phyloP scores from a whole-genome alignment of 1,284 basidiomycete species.

The Rhodotorula sp. region DNA sequence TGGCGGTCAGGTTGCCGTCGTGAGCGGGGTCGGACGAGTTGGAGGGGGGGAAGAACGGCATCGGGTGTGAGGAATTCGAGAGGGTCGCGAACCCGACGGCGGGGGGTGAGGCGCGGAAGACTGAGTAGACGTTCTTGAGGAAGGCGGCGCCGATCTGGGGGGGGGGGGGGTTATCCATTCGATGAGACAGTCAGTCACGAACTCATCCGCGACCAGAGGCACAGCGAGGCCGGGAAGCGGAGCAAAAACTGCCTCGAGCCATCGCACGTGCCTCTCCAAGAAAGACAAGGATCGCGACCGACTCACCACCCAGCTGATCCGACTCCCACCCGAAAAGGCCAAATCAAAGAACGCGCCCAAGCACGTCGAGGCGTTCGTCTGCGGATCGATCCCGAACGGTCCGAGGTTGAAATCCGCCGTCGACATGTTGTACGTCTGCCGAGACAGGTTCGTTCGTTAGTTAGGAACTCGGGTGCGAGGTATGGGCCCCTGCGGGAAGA shows the following conservation, averaged over 20 bases:
- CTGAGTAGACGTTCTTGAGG: constrained; percentile 49
- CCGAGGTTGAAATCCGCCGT: constrained; percentile 48
- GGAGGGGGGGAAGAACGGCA: constrained; percentile 5
- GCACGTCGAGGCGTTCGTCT: constrained; percentile 43
- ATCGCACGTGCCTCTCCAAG: neutral
- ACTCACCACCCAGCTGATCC: constrained; percentile 55
- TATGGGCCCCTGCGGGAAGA: too few species aligned
- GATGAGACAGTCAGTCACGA: too few species aligned
- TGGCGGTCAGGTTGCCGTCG: constrained; percentile 16
- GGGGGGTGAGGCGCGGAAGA: constrained; percentile 53
- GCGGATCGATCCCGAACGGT: constrained; percentile 38
- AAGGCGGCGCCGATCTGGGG: constrained; percentile 47
- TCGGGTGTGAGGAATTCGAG: constrained; percentile 30
- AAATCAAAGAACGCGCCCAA: constrained; percentile 47
- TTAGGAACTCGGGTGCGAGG: too few species aligned
- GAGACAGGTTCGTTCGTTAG: too few species aligned
- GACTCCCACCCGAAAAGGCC: constrained; percentile 51
- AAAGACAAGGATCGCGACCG: neutral
- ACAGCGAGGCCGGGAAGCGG: too few species aligned
- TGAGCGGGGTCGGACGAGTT: constrained; percentile 22
- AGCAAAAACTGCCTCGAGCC: neutral
- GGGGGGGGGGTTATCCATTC: neutral
- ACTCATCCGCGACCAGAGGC: too few species aligned
- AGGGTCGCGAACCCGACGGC: constrained; percentile 55
- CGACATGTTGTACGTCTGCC: constrained; percentile 46